Conservation (phyloP, 352 stramenopile genomes). For the Phytophthora syringae region DNA sequence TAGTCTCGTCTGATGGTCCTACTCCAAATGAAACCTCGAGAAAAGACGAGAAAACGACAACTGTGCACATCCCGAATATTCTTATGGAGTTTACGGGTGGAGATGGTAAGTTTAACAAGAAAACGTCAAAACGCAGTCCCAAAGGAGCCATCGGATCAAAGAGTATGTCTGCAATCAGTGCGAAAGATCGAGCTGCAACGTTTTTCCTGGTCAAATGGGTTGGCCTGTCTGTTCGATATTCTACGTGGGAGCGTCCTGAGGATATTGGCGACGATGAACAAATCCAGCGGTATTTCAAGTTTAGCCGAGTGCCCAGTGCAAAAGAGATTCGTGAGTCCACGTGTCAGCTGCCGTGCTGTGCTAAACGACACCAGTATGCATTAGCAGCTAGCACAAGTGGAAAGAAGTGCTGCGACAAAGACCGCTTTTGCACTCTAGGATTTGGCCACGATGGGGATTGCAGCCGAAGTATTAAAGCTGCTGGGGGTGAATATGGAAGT, state of each 20-base stretch:
- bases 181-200: slow-evolving; percentile 57
- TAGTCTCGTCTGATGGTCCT: background rate
- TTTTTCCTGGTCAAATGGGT: slow-evolving; percentile 92
- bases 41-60: slow-evolving; percentile 7
- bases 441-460: slow-evolving; percentile 77
- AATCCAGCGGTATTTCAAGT: slow-evolving; percentile 91
- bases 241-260: slow-evolving; percentile 88
- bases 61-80: slow-evolving; percentile 53
- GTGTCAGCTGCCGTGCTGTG: slow-evolving; percentile 87
- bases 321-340: slow-evolving; percentile 87
- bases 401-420: slow-evolving; percentile 75
- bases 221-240: slow-evolving; percentile 84
- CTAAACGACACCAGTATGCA: slow-evolving; percentile 75
- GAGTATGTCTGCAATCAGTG: slow-evolving; percentile 30
- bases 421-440: slow-evolving; percentile 85
- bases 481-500: slow-evolving; percentile 78
- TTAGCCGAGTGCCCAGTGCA: slow-evolving; percentile 79
- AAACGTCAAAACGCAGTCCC: slow-evolving; percentile 40
- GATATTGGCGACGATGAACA: slow-evolving; percentile 91
- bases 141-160: slow-evolving; percentile 32
- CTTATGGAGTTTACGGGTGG: slow-evolving; percentile 50
- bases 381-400: slow-evolving; percentile 42
- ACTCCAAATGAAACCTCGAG: background rate
- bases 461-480: slow-evolving; percentile 74
- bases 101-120: slow-evolving; percentile 82